Evolutionary conservation across 2,329 filamentous ascomycete genomes (phyloP), one percentile per base, ranked within the genome.

Genomic region (Cercospora sp.): DNA sequence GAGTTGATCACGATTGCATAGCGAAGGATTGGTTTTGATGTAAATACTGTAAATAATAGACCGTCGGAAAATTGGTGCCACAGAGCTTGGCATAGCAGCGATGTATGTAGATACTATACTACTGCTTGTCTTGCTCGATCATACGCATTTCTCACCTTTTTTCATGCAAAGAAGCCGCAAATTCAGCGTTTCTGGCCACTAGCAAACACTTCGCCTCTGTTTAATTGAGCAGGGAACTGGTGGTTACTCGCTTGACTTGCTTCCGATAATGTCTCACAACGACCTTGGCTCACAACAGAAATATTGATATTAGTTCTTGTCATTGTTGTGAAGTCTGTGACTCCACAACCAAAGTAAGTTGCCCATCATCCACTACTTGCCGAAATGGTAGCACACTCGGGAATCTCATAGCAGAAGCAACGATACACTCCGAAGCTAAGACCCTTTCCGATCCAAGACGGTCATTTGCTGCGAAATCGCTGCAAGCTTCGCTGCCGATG

Each of bases 11-110:
- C 23, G 53, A 58, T 31, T 18, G 53, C 23, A 58, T 58, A 58
- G 53, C 53, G 53, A 58, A 58, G 20, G 53, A 58, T 31, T 30
- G 53, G 30, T 30, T 30, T 45, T 13, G 59, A 30, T 42, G 9
- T 48, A 23, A 51, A 36, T 61, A 61, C 18, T 61, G 59, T 61
- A 58, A 58, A 30, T 61, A 61, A 61, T 61, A 42, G 59, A 61
- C 30, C 33, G 59, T 61, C 45, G 45, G 45, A 51, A 51, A 45
- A 61, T 28, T 26, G 31, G 59, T 42, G 20, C 33, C 9, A 30
- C 3, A 26, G 59, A 26, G 36, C 59, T 42, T 48, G 36, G 26
- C 40, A 42, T 26, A 28, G 33, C 33, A 45, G 59, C 26, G 36
- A 36, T 61, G 36, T 61, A 61, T 61, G 36, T 45, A 61, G 59